These are phyloP conservation scores for Capsicum pubescens DNA, from an alignment of 257 asterid species.

Conservation along the genomic window DNA sequence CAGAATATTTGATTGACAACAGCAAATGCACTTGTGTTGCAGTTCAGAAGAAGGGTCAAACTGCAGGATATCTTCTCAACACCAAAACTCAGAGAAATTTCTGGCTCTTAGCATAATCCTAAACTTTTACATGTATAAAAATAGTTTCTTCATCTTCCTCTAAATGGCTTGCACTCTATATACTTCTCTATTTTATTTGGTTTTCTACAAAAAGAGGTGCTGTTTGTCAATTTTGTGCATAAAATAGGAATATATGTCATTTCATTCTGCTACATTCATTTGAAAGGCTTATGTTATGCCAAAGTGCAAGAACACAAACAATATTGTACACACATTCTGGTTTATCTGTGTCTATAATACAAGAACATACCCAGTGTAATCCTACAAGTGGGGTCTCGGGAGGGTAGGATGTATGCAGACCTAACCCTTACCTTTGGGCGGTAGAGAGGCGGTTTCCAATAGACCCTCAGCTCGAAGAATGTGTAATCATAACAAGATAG, in stretches of 20 bases:
- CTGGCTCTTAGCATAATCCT: conserved; percentile 74
- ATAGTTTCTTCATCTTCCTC: neutral
- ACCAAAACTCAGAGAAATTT: conserved; percentile 73
- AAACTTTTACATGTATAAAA: neutral
- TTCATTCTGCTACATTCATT: neutral
- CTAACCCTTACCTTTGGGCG: too few relatives aligned
- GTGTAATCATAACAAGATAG: too few relatives aligned
- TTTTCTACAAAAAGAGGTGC: conserved; percentile 19
- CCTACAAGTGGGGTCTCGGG: too few relatives aligned
- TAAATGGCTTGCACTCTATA: neutral
- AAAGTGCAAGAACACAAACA: conserved; percentile 20
- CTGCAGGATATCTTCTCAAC: conserved; percentile 73
- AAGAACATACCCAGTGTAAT: too few relatives aligned
- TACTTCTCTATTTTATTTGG: neutral
- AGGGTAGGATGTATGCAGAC: too few relatives aligned
- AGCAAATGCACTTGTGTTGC: conserved; percentile 82
- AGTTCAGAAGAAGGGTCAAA: conserved; percentile 76
- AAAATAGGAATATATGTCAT: conserved; percentile 1
- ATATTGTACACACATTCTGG: neutral
- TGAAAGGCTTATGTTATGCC: neutral
- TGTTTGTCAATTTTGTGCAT: conserved; percentile 5
- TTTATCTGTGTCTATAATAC: neutral
- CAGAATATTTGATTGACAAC: conserved; percentile 70
- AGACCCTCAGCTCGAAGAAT: too few relatives aligned
- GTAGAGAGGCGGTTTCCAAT: too few relatives aligned